These are phyloP conservation scores for Cynanchum wilfordii DNA, from an alignment of 257 asterid species.

Conservation along the genomic window DNA sequence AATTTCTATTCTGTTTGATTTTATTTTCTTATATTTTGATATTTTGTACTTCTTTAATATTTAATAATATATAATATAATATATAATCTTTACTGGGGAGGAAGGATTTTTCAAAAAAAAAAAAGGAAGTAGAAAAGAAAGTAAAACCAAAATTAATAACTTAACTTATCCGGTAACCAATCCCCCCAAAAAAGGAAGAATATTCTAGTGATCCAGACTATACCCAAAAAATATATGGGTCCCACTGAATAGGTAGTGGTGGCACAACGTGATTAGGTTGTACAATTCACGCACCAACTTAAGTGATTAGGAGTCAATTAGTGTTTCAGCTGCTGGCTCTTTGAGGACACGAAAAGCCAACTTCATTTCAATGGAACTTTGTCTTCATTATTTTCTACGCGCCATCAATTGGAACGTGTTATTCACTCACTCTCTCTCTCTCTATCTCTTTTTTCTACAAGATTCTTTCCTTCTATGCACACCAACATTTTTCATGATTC, in stretches of 20 bases:
- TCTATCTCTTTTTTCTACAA: neutral
- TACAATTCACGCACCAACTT: slow-evolving; percentile 1
- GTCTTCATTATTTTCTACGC: slow-evolving; percentile 18
- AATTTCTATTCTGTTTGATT: too few relatives aligned
- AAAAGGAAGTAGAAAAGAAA: too few relatives aligned
- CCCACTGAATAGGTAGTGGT: neutral
- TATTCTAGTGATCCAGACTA: neutral
- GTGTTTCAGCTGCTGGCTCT: neutral
- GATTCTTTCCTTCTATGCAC: slow-evolving; percentile 12
- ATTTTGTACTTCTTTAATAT: too few relatives aligned
- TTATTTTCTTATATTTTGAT: too few relatives aligned
- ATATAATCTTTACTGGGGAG: too few relatives aligned
- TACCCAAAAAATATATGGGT: neutral
- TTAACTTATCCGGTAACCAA: slow-evolving; percentile 4
- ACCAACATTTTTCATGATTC: slow-evolving; percentile 21
- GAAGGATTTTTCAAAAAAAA: too few relatives aligned
- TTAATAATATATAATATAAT: too few relatives aligned
- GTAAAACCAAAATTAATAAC: neutral
- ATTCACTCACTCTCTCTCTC: slow-evolving; percentile 9
- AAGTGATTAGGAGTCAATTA: neutral
- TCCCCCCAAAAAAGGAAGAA: neutral
- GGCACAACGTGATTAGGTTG: slow-evolving; percentile 2
- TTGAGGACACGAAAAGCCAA: neutral
- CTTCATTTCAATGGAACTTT: neutral
- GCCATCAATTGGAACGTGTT: slow-evolving; percentile 6